These are phyloP conservation scores for Suillus spraguei DNA, from an alignment of 768 basidiomycete species.

Conservation along the genomic window DNA sequence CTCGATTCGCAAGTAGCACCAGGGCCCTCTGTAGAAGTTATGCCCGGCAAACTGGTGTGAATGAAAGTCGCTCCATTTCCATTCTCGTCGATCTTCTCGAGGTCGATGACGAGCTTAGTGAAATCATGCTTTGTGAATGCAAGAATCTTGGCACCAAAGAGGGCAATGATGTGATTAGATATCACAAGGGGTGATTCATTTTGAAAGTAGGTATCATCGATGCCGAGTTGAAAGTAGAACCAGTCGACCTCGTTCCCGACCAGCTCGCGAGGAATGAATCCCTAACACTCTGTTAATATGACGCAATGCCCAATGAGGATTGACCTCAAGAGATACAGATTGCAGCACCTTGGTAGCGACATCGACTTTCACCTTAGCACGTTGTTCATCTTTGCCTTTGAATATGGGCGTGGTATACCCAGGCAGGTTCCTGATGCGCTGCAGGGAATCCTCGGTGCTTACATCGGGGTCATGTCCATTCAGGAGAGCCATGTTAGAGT, in stretches of 20 bases:
- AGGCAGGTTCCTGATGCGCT: constrained; percentile 74
- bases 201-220: constrained; percentile 91
- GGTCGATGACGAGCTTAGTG: constrained; percentile 87
- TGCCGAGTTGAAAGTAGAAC: constrained; percentile 92
- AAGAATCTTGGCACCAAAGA: constrained; percentile 93
- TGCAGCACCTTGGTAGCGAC: constrained; percentile 68
- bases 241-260: constrained; percentile 90
- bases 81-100: constrained; percentile 85
- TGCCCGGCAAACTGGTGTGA: constrained; percentile 84
- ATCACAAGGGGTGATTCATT: constrained; percentile 70
- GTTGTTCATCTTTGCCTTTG: constrained; percentile 89
- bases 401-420: constrained; percentile 94
- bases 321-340: background rate
- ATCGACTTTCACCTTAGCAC: constrained; percentile 73
- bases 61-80: constrained; percentile 93
- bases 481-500: constrained; percentile 8
- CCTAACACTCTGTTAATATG: constrained; percentile 44
- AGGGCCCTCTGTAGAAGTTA: constrained; percentile 81
- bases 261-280: constrained; percentile 91
- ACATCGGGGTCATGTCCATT: constrained; percentile 22
- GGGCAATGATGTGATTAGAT: constrained; percentile 87
- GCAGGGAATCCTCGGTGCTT: constrained; percentile 50
- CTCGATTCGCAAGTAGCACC: constrained; percentile 86
- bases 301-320: constrained; percentile 5
- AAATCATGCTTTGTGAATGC: constrained; percentile 95